These are phyloP conservation scores for Podospora australis DNA, from an alignment of 495 filamentous ascomycete genomes.

Conservation along the genomic window DNA sequence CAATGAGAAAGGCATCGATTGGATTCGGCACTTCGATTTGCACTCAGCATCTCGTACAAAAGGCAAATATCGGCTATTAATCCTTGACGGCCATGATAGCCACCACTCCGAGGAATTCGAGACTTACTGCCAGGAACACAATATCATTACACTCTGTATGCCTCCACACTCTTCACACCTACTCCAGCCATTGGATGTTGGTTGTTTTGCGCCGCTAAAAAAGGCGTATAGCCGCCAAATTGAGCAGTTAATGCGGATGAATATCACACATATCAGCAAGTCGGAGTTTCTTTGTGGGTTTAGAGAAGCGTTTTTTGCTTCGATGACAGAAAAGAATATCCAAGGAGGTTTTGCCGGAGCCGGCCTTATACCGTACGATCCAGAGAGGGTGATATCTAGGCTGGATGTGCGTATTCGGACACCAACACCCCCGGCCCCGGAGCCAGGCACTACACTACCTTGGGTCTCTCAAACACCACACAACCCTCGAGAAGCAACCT, in stretches of 20 bases:
- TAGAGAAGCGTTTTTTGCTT: conserved; percentile 2
- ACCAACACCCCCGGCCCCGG: neutral
- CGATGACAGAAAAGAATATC: neutral
- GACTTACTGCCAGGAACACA: conserved; percentile 1
- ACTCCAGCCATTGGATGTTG: neutral
- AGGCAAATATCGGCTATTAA: conserved; percentile 6
- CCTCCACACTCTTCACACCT: neutral
- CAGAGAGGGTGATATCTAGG: conserved; percentile 3
- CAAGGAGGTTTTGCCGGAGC: neutral
- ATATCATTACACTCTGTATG: neutral
- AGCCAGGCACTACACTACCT: neutral
- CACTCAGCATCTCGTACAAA: conserved; percentile 3
- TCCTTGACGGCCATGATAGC: conserved; percentile 5
- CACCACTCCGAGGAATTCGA: neutral
- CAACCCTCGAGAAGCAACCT: conserved; percentile 1
- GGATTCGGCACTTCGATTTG: conserved; percentile 7
- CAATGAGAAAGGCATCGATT: conserved; percentile 8
- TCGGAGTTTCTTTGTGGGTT: conserved; percentile 6
- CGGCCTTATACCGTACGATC: neutral
- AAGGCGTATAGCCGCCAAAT: conserved; percentile 2
- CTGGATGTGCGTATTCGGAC: conserved; percentile 1
- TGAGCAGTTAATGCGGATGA: conserved; percentile 5
- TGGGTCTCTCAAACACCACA: neutral
- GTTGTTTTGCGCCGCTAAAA: conserved; percentile 3
- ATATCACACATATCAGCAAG: conserved; percentile 6